These are phyloP conservation scores for Fagopyrum homotropicum DNA, from an alignment of 148 eudicot species.

Conservation along the genomic window DNA sequence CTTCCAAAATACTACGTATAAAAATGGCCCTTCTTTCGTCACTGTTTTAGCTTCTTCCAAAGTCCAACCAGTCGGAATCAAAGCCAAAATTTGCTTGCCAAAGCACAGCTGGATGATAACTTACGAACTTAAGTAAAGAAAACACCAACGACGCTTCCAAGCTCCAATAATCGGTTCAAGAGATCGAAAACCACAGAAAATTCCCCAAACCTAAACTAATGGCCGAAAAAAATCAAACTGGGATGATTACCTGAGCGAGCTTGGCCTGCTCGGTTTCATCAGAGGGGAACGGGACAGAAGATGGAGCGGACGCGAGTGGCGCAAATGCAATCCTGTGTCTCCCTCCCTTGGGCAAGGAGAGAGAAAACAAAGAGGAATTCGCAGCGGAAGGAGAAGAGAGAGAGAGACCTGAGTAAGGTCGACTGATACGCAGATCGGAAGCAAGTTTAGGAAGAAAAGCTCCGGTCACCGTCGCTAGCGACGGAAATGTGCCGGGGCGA, in stretches of 20 bases:
- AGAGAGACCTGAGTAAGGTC: slow-evolving; percentile 4
- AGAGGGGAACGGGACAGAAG: slow-evolving; percentile 32
- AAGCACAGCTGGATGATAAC: slow-evolving; percentile 2
- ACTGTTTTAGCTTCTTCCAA: background rate
- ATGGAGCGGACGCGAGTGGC: slow-evolving; percentile 37
- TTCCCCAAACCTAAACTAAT: background rate
- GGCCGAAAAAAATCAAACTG: background rate
- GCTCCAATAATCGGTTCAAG: background rate
- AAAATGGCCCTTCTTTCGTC: background rate
- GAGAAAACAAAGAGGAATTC: slow-evolving; percentile 12
- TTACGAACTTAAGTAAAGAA: background rate
- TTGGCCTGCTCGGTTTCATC: slow-evolving; percentile 72
- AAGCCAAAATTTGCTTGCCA: background rate
- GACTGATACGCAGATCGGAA: background rate
- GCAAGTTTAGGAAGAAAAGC: background rate
- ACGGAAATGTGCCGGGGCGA: slow-evolving; percentile 40
- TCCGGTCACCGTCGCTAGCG: slow-evolving; percentile 18
- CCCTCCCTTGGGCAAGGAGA: slow-evolving; percentile 15
- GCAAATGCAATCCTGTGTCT: slow-evolving; percentile 16
- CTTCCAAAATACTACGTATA: background rate
- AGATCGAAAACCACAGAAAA: background rate
- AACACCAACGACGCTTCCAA: background rate
- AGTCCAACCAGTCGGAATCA: background rate
- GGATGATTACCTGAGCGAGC: slow-evolving; percentile 58
- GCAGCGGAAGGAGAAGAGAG: slow-evolving; percentile 19